A percentile compares a stretch with the other conserved stretches of the same genome.
These are phyloP conservation scores for Ophiocordyceps robertsii DNA, from an alignment of 2,329 filamentous ascomycete genomes.

Conservation along the genomic window DNA sequence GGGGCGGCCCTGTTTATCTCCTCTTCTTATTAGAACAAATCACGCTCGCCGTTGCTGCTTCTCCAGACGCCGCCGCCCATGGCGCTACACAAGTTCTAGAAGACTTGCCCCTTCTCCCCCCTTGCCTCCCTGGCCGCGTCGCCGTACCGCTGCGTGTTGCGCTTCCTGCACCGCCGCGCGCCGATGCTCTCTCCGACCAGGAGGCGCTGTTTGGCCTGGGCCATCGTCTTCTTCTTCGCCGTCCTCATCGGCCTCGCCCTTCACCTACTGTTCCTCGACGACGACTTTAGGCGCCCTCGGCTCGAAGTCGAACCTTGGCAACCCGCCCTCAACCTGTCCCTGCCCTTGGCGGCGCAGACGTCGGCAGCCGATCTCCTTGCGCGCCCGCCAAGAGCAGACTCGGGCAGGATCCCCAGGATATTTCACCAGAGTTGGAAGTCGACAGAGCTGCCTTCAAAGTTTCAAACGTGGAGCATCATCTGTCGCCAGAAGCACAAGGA, in stretches of 20 bases:
- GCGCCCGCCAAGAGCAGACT: background rate
- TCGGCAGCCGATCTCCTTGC: background rate
- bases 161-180: background rate
- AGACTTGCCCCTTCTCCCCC: too few relatives aligned
- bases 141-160: too few relatives aligned
- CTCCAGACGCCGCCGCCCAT: too few relatives aligned
- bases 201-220: background rate
- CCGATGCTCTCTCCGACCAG: background rate
- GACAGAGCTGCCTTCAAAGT: slow-evolving; percentile 10
- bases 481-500: slow-evolving; percentile 15
- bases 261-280: background rate
- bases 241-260: background rate
- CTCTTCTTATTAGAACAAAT: too few relatives aligned
- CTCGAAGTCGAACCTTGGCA: background rate
- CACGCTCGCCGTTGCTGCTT: too few relatives aligned
- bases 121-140: too few relatives aligned
- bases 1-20: too few relatives aligned
- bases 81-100: too few relatives aligned
- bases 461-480: slow-evolving; percentile 16
- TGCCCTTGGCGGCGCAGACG: background rate
- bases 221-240: background rate
- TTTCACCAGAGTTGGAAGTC: slow-evolving; percentile 16
- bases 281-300: slow-evolving; percentile 1
- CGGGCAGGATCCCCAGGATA: slow-evolving; percentile 21
- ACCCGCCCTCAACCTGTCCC: background rate